Evolutionary conservation across 371 early-diverging fungal species (phyloP).

Genomic region (Blakeslea trispora): DNA sequence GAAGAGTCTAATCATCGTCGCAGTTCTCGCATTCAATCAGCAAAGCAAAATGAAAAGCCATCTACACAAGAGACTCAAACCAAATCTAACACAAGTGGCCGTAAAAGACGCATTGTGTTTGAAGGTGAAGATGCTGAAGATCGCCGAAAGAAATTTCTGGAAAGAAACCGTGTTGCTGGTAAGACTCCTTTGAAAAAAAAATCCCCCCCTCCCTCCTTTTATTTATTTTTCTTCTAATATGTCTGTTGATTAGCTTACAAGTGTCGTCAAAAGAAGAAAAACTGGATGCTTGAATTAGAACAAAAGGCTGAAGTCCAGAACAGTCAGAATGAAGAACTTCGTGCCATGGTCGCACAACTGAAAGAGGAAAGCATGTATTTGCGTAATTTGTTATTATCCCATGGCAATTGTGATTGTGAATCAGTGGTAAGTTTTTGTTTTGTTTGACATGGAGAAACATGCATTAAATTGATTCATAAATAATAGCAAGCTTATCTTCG

Average conservation of each 20-base stretch:
- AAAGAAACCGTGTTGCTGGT: constrained; percentile 70
- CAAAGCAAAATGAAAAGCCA: constrained; percentile 5
- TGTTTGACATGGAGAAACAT: neutral
- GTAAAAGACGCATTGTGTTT: constrained; percentile 36
- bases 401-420: constrained; percentile 58
- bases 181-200: no score
- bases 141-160: constrained; percentile 51
- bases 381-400: constrained; percentile 64
- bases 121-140: constrained; percentile 42
- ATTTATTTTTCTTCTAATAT: neutral
- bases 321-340: constrained; percentile 60
- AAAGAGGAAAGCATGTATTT: constrained; percentile 70
- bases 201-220: neutral
- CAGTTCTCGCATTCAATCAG: constrained; percentile 6
- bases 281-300: constrained; percentile 73
- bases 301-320: constrained; percentile 52
- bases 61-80: constrained; percentile 6
- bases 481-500: constrained; percentile 27
- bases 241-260: constrained; percentile 55
- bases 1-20: constrained; percentile 5
- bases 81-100: constrained; percentile 15
- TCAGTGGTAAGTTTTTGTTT: constrained; percentile 32
- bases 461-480: neutral
- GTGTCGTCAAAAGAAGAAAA: constrained; percentile 81
- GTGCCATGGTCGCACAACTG: constrained; percentile 50